These are phyloP conservation scores for Coccomyxa subellipsoidea DNA, from an alignment of 163 green algal species.

Conservation along the genomic window DNA sequence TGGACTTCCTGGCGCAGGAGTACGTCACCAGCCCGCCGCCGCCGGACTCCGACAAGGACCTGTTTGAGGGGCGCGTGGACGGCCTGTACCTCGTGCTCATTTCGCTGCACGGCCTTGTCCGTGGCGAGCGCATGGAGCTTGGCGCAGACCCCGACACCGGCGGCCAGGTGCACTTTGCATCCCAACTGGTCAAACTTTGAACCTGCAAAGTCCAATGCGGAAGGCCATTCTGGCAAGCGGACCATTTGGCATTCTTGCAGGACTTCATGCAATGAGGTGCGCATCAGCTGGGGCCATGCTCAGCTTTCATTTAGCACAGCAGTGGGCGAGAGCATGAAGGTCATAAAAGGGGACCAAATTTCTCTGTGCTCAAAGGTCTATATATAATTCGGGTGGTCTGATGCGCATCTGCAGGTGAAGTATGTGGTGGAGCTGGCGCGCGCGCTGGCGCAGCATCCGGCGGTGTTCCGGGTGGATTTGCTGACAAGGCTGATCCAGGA, in stretches of 20 bases:
- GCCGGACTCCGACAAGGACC: background rate
- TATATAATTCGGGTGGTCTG: no score
- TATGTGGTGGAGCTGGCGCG: slow-evolving; percentile 95
- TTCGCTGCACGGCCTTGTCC: slow-evolving; percentile 88
- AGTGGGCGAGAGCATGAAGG: no score
- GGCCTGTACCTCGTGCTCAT: slow-evolving; percentile 93
- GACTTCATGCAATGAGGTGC: no score
- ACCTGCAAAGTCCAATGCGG: no score
- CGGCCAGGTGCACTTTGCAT: slow-evolving; percentile 69
- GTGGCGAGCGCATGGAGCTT: slow-evolving; percentile 92
- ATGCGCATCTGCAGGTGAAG: slow-evolving; percentile 74
- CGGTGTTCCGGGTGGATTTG: slow-evolving; percentile 91
- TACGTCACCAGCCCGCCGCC: background rate
- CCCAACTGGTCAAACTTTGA: background rate
- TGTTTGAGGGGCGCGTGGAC: slow-evolving; percentile 44
- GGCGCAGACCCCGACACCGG: slow-evolving; percentile 91
- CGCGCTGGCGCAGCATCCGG: slow-evolving; percentile 81
- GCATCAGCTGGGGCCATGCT: no score
- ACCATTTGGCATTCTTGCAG: no score
- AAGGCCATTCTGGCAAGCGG: no score
- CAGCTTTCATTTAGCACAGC: no score
- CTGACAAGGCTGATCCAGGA: slow-evolving; percentile 82
- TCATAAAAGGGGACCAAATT: no score
- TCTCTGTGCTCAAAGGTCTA: no score
- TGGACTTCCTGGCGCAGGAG: slow-evolving; percentile 7